Percentiles rank a stretch among this genome's conserved stretches.
phyloP scores from a whole-genome alignment of 257 asterid species.

The Scutellaria barbata region DNA sequence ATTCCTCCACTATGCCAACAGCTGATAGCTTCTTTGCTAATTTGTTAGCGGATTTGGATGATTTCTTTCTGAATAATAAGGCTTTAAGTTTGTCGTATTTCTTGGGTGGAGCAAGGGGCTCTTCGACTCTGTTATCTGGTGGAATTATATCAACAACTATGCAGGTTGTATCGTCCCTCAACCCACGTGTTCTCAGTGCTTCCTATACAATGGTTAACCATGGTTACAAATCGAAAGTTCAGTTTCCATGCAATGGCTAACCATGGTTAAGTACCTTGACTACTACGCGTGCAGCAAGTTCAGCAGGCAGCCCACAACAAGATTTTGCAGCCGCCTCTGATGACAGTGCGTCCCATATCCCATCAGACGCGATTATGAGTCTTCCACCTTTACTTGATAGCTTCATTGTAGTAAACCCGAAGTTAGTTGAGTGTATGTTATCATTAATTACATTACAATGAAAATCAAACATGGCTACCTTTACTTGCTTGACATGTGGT shows the following conservation, averaged over 20 bases:
- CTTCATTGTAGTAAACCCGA: slow-evolving; percentile 36
- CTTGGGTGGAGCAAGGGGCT: slow-evolving; percentile 48
- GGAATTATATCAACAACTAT: slow-evolving; percentile 67
- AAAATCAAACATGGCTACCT: slow-evolving; percentile 45
- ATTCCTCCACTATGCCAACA: slow-evolving; percentile 74
- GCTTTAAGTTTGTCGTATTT: slow-evolving; percentile 41
- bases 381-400: slow-evolving; percentile 77
- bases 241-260: slow-evolving; percentile 38
- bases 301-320: slow-evolving; percentile 81
- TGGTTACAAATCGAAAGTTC: slow-evolving; percentile 12
- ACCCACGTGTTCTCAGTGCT: slow-evolving; percentile 72
- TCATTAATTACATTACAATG: neutral
- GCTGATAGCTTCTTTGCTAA: slow-evolving; percentile 53
- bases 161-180: slow-evolving; percentile 89
- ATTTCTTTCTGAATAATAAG: slow-evolving; percentile 39
- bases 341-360: slow-evolving; percentile 83
- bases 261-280: slow-evolving; percentile 55
- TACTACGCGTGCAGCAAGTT: slow-evolving; percentile 75
- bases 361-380: slow-evolving; percentile 87
- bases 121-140: slow-evolving; percentile 16
- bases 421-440: neutral
- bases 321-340: slow-evolving; percentile 75
- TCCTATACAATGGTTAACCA: slow-evolving; percentile 53
- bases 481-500: slow-evolving; percentile 80
- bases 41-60: slow-evolving; percentile 36